These are phyloP conservation scores for Colletotrichum sp. DNA, from an alignment of 2,329 filamentous ascomycete species.

Conservation along the genomic window DNA sequence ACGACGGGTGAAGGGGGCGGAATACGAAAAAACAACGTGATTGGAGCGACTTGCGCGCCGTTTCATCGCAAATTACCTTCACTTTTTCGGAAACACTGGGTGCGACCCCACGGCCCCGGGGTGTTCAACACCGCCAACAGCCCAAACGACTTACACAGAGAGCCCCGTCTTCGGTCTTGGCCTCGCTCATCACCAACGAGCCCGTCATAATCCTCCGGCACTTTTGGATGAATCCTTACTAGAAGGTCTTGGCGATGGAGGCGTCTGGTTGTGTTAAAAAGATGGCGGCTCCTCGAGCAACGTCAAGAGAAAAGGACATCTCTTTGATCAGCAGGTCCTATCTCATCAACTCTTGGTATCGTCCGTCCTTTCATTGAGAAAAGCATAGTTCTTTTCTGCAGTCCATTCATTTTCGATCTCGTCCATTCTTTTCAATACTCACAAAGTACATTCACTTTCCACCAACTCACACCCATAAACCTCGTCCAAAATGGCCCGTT, in stretches of 20 bases:
- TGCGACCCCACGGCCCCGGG: background rate
- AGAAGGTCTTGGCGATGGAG: slow-evolving; percentile 2
- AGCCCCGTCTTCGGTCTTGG: background rate
- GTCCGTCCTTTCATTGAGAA: background rate
- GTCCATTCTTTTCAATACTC: background rate
- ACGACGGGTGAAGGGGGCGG: background rate
- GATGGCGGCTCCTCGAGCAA: background rate
- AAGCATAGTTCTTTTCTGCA: background rate
- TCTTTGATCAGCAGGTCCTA: background rate
- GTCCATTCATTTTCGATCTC: background rate
- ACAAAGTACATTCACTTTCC: background rate
- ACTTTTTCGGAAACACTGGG: slow-evolving; percentile 1
- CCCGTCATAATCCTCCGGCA: background rate
- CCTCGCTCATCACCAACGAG: background rate
- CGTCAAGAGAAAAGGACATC: no score
- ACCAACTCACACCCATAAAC: background rate
- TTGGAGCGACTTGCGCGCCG: background rate
- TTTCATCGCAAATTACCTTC: slow-evolving; percentile 3
- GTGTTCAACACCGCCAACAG: background rate
- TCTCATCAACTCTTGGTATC: background rate
- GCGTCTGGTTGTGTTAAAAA: background rate
- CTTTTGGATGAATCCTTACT: background rate
- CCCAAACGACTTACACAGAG: background rate
- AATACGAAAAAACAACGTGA: background rate
- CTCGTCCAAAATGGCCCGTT: slow-evolving; percentile 1